A percentile compares a stretch with the other conserved stretches of the same genome.
Evolutionary conservation across 495 filamentous ascomycete genomes (phyloP).

Genomic region (Talaromyces proteolyticus): DNA sequence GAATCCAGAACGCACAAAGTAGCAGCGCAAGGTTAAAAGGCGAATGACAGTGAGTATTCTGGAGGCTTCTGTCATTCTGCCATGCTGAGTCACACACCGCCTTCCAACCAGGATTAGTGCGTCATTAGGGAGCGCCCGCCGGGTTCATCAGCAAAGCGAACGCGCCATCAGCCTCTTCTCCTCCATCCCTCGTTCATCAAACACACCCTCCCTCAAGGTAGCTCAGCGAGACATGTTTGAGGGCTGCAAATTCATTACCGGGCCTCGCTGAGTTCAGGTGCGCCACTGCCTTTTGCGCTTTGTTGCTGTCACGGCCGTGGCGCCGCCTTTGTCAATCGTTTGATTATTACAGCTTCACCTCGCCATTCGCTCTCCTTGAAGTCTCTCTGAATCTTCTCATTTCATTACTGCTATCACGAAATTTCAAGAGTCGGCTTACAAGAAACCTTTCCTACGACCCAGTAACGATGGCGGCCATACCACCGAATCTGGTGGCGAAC

Average conservation of each 20-base stretch:
- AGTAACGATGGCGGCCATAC: slow-evolving; percentile 33
- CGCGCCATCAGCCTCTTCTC: not conserved
- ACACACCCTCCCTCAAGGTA: not conserved
- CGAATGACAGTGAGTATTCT: not conserved
- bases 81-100: not conserved
- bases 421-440: slow-evolving; percentile 18
- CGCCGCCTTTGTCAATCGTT: slow-evolving; percentile 5
- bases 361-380: slow-evolving; percentile 2
- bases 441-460: slow-evolving; percentile 11
- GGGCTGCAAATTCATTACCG: slow-evolving; percentile 1
- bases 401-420: too few relatives aligned
- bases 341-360: not conserved
- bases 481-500: slow-evolving; percentile 10
- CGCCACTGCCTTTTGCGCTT: slow-evolving; percentile 5
- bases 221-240: slow-evolving; percentile 7
- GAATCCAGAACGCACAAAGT: too few relatives aligned
- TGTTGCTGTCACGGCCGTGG: slow-evolving; percentile 4
- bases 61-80: not conserved
- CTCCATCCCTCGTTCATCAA: not conserved
- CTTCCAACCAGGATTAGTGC: not conserved
- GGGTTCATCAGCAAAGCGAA: too few relatives aligned
- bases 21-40: too few relatives aligned
- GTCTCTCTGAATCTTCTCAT: not conserved
- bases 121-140: not conserved
- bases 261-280: slow-evolving; percentile 8